Conservation (phyloP, 2,329 filamentous ascomycete genomes). For the Microdochium trichocladiopsis region DNA sequence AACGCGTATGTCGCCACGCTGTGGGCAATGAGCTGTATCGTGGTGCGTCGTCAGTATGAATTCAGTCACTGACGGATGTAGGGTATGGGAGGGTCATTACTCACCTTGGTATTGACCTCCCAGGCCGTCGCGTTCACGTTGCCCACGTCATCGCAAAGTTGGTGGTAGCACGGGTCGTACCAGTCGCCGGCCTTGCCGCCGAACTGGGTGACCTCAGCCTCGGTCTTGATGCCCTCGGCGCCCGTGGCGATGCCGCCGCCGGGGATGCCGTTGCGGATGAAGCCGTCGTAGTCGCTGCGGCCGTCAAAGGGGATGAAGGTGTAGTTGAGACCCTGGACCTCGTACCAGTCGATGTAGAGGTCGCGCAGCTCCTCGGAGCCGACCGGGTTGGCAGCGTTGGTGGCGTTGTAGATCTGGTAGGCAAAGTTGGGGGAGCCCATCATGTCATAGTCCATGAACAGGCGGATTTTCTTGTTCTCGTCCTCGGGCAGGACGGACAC, state of each 20-base stretch:
- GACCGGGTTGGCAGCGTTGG: slow-evolving; percentile 60
- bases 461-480: slow-evolving; percentile 56
- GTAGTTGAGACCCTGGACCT: slow-evolving; percentile 53
- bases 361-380: slow-evolving; percentile 65
- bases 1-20: slow-evolving; percentile 63
- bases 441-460: slow-evolving; percentile 69
- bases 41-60: slow-evolving; percentile 7
- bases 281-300: slow-evolving; percentile 72
- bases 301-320: slow-evolving; percentile 71
- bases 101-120: slow-evolving; percentile 53
- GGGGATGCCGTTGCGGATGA: slow-evolving; percentile 66
- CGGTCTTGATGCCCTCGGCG: slow-evolving; percentile 69
- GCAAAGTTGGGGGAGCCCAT: slow-evolving; percentile 59
- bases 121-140: slow-evolving; percentile 55
- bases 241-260: slow-evolving; percentile 72
- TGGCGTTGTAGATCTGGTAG: slow-evolving; percentile 65
- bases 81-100: slow-evolving; percentile 5
- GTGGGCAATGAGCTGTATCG: slow-evolving; percentile 55
- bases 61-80: neutral
- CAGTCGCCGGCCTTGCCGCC: slow-evolving; percentile 60
- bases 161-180: slow-evolving; percentile 55
- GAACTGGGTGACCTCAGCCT: slow-evolving; percentile 57
- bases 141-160: slow-evolving; percentile 50
- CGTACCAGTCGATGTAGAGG: slow-evolving; percentile 63
- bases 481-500: slow-evolving; percentile 43